Conservation (phyloP, 306 rosid genomes). For the Cucurbita moschata region DNA sequence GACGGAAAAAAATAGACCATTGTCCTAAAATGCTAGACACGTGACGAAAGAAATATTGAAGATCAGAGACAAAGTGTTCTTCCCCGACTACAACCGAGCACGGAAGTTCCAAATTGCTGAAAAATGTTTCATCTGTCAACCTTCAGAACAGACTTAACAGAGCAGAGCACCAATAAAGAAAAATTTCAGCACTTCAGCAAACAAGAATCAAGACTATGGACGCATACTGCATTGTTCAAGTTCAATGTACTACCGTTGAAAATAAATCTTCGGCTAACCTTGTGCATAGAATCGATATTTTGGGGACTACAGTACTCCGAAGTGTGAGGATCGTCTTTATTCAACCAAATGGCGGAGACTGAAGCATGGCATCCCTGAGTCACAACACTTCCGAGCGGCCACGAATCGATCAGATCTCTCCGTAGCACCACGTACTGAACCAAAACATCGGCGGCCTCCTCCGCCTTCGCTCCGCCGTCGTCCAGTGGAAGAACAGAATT, state of each 20-base stretch:
- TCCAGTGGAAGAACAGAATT: slow-evolving; percentile 2
- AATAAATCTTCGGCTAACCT: slow-evolving; percentile 18
- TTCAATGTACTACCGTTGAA: neutral
- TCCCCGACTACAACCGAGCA: neutral
- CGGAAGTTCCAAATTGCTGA: neutral
- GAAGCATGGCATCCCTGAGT: slow-evolving; percentile 92
- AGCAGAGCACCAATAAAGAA: neutral
- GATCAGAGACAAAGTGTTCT: neutral
- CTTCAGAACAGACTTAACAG: neutral
- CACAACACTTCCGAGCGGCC: slow-evolving; percentile 81
- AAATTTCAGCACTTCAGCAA: neutral
- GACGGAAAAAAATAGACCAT: neutral
- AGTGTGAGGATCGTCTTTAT: slow-evolving; percentile 51
- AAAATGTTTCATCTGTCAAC: neutral
- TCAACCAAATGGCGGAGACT: slow-evolving; percentile 62
- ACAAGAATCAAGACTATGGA: neutral
- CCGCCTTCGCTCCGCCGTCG: slow-evolving; percentile 9
- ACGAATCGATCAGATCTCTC: slow-evolving; percentile 71
- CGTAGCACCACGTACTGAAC: slow-evolving; percentile 91
- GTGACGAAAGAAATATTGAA: neutral
- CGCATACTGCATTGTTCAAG: neutral
- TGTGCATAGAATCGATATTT: slow-evolving; percentile 70
- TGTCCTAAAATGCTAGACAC: neutral
- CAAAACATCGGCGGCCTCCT: slow-evolving; percentile 29
- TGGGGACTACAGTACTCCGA: slow-evolving; percentile 51